These are phyloP conservation scores for Umbilicaria muhlenbergii DNA, from an alignment of 495 filamentous ascomycete genomes.

Conservation along the genomic window DNA sequence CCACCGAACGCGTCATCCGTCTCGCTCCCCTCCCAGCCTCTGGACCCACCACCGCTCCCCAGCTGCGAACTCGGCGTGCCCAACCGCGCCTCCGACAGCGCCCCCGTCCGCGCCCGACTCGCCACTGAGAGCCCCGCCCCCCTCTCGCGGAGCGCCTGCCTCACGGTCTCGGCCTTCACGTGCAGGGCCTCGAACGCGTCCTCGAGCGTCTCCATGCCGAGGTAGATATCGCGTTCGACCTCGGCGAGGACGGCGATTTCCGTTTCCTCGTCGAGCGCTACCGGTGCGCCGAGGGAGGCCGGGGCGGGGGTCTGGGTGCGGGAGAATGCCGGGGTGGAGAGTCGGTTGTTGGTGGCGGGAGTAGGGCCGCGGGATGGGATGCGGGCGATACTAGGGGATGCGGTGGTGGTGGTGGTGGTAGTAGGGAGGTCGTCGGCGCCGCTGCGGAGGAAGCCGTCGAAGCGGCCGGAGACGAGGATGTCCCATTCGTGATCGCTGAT, in stretches of 20 bases:
- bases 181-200: slow-evolving; percentile 92
- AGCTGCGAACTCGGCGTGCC: slow-evolving; percentile 38
- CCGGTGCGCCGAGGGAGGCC: slow-evolving; percentile 41
- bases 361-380: slow-evolving; percentile 36
- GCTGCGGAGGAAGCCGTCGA: slow-evolving; percentile 93
- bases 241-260: slow-evolving; percentile 82
- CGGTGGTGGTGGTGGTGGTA: slow-evolving; percentile 12
- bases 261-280: slow-evolving; percentile 84
- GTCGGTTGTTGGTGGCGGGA: slow-evolving; percentile 22
- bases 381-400: slow-evolving; percentile 20
- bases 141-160: slow-evolving; percentile 62
- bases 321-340: slow-evolving; percentile 17
- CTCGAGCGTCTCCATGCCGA: slow-evolving; percentile 85
- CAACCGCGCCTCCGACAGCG: slow-evolving; percentile 30
- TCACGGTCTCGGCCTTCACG: slow-evolving; percentile 64
- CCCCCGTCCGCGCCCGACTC: slow-evolving; percentile 52
- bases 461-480: slow-evolving; percentile 85
- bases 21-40: slow-evolving; percentile 30
- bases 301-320: slow-evolving; percentile 19
- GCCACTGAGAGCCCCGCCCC: slow-evolving; percentile 65
- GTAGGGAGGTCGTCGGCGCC: slow-evolving; percentile 54
- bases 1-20: slow-evolving; percentile 36
- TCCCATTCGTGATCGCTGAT: slow-evolving; percentile 90
- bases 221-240: slow-evolving; percentile 84
- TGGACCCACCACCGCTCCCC: slow-evolving; percentile 22